phyloP scores from a whole-genome alignment of 129 eudicot species.

The Arctium minus region DNA sequence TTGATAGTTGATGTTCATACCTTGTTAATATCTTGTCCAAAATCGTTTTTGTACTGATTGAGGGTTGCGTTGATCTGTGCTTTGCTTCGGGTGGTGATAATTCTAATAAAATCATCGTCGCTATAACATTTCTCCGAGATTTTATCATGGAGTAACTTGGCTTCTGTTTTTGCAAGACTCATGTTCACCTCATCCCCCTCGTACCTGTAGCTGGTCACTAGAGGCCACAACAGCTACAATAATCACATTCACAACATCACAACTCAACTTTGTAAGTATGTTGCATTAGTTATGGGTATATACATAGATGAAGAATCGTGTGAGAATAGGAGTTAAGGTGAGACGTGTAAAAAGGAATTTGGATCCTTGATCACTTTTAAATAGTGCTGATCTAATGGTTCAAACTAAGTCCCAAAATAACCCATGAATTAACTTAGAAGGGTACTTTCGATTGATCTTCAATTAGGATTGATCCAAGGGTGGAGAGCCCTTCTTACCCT shows the following conservation, averaged over 20 bases:
- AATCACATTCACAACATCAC: not conserved
- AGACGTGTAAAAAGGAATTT: no score
- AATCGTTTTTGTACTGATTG: conserved; percentile 75
- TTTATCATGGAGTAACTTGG: conserved; percentile 70
- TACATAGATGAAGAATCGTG: no score
- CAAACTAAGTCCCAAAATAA: no score
- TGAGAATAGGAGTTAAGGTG: no score
- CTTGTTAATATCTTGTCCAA: conserved; percentile 67
- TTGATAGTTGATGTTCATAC: conserved; percentile 19
- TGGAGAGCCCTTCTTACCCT: no score
- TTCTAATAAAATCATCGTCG: conserved; percentile 72
- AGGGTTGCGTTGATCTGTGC: conserved; percentile 76
- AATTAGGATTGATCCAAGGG: no score
- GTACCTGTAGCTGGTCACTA: conserved; percentile 65
- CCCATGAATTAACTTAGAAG: no score
- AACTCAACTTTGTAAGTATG: not conserved
- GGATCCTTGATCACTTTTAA: no score
- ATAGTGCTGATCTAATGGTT: no score
- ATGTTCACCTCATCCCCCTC: conserved; percentile 74
- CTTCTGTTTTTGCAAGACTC: conserved; percentile 70
- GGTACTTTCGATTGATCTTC: no score
- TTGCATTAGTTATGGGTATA: not conserved
- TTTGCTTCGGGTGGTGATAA: conserved; percentile 85
- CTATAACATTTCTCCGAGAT: conserved; percentile 44
- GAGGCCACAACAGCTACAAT: conserved; percentile 63